These are phyloP conservation scores for Fusarium agapanthi DNA, from an alignment of 2,329 filamentous ascomycete species.

Conservation along the genomic window DNA sequence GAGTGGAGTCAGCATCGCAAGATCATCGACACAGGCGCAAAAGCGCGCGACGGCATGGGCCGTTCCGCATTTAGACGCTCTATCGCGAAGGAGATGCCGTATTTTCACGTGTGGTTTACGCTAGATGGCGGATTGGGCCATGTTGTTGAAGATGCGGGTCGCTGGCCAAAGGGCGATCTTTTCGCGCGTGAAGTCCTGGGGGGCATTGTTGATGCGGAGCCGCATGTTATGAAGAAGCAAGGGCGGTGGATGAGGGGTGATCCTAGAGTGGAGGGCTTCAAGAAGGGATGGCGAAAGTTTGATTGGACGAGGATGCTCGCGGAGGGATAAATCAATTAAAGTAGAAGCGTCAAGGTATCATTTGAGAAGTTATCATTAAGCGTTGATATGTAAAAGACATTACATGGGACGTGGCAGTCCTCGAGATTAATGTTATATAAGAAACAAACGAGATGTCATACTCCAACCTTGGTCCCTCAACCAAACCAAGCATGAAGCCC, in stretches of 20 bases:
- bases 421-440: slow-evolving; percentile 40
- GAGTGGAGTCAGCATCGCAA: slow-evolving; percentile 98
- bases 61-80: slow-evolving; percentile 82
- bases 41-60: slow-evolving; percentile 71
- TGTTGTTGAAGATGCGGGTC: slow-evolving; percentile 83
- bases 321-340: slow-evolving; percentile 42
- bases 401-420: slow-evolving; percentile 26
- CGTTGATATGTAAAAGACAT: slow-evolving; percentile 35
- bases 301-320: slow-evolving; percentile 78
- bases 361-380: slow-evolving; percentile 8
- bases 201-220: slow-evolving; percentile 86
- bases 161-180: slow-evolving; percentile 90
- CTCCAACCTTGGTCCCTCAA: background rate
- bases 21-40: slow-evolving; percentile 84
- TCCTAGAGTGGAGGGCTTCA: slow-evolving; percentile 77
- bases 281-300: slow-evolving; percentile 88
- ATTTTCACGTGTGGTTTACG: slow-evolving; percentile 97
- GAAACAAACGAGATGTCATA: slow-evolving; percentile 15
- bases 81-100: slow-evolving; percentile 95
- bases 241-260: slow-evolving; percentile 82
- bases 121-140: slow-evolving; percentile 93
- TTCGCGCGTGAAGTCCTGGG: slow-evolving; percentile 93
- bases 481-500: background rate
- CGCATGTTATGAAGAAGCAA: slow-evolving; percentile 88
- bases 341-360: background rate